Evolutionary conservation across 2,329 filamentous ascomycete genomes (phyloP).

Genomic region (Aspergillus pseudoviridinutans): DNA sequence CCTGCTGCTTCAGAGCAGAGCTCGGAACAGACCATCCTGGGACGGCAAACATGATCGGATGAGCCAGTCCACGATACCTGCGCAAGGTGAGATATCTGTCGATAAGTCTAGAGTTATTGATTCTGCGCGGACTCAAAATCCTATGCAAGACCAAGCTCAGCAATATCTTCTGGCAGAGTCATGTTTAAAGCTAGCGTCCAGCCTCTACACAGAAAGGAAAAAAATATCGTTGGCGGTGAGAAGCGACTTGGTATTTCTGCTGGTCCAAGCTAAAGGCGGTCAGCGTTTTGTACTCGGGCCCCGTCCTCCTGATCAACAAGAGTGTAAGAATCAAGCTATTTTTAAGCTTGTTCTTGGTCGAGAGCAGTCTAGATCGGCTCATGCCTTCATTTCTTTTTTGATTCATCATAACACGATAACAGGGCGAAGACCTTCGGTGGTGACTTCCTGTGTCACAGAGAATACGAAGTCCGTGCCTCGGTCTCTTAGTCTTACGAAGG

Average conservation of each 20-base stretch:
- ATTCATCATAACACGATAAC: not conserved
- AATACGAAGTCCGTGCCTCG: not conserved
- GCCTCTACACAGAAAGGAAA: not conserved
- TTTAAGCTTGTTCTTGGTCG: not conserved
- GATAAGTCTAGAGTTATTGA: not conserved
- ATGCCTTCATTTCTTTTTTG: not conserved
- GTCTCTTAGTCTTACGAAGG: not conserved
- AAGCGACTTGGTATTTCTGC: not conserved
- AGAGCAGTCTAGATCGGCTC: not conserved
- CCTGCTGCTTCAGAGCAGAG: conserved; percentile 62
- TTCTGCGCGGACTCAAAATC: too few species aligned
- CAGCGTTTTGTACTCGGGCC: not conserved
- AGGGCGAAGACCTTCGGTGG: not conserved
- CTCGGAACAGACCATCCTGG: conserved; percentile 85
- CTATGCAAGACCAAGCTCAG: not conserved
- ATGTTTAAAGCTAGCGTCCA: not conserved
- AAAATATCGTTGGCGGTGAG: conserved; percentile 10
- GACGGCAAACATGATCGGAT: conserved; percentile 74
- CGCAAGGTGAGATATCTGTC: not conserved
- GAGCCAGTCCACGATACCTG: not conserved
- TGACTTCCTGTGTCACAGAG: not conserved
- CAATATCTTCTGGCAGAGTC: not conserved
- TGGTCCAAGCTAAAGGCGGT: not conserved
- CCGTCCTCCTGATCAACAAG: not conserved
- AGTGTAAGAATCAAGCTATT: not conserved